phyloP scores from a whole-genome alignment of 768 basidiomycete genomes.

The Leucogyrophana mollusca region DNA sequence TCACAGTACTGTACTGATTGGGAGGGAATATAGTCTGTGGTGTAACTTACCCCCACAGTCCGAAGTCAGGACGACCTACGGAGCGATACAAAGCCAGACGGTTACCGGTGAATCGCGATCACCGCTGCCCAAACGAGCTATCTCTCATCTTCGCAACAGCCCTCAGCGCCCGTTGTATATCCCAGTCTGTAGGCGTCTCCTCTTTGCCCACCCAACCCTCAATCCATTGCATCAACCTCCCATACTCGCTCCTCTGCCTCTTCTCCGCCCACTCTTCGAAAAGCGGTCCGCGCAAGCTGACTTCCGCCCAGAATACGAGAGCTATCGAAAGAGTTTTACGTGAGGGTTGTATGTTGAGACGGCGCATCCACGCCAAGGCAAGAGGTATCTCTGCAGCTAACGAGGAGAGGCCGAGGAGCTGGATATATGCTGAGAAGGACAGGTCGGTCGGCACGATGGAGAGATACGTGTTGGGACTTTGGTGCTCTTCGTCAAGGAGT shows the following conservation, averaged over 20 bases:
- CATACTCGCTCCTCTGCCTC: constrained; percentile 40
- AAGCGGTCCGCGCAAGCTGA: constrained; percentile 58
- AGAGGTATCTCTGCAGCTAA: constrained; percentile 62
- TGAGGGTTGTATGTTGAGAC: constrained; percentile 51
- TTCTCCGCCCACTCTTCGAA: constrained; percentile 45
- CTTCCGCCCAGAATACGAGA: constrained; percentile 72
- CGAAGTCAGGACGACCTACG: not conserved
- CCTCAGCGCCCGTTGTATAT: constrained; percentile 31
- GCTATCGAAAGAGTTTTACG: constrained; percentile 55
- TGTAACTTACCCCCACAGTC: not conserved
- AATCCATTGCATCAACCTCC: constrained; percentile 50
- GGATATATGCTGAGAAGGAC: constrained; percentile 58
- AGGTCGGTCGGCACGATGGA: constrained; percentile 48
- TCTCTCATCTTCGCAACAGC: constrained; percentile 28
- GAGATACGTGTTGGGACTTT: constrained; percentile 19
- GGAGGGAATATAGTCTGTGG: not conserved
- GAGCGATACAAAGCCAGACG: not conserved
- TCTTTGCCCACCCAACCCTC: constrained; percentile 54
- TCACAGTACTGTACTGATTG: too few species aligned
- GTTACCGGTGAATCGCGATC: not conserved
- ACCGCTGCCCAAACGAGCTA: constrained; percentile 13
- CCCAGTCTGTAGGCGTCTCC: constrained; percentile 40
- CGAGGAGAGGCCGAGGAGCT: constrained; percentile 52
- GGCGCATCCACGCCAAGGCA: constrained; percentile 73
- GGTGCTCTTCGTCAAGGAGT: constrained; percentile 12